phyloP scores from a whole-genome alignment of 164 flowering plant genomes.

The Brasenia schreberi region DNA sequence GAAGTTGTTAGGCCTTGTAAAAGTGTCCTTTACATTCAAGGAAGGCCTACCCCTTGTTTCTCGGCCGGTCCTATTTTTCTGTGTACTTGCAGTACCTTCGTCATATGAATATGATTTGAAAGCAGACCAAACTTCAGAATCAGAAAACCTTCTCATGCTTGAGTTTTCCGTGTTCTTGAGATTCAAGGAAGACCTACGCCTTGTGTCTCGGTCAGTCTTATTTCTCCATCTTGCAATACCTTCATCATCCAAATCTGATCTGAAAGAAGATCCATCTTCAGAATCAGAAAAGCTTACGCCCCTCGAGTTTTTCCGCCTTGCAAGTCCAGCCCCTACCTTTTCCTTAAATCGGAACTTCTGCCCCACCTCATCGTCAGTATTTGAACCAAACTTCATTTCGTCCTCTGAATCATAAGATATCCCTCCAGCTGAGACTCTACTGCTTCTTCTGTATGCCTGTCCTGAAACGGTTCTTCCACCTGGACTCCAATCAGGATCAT shows the following conservation, averaged over 20 bases:
- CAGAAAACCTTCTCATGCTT: constrained; percentile 12
- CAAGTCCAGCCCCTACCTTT: constrained; percentile 12
- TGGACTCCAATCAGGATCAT: constrained; percentile 49
- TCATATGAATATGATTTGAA: constrained; percentile 38
- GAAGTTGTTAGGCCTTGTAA: constrained; percentile 6
- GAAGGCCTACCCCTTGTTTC: constrained; percentile 12
- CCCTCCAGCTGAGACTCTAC: constrained; percentile 19
- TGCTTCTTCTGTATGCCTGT: constrained; percentile 23
- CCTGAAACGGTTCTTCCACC: constrained; percentile 46
- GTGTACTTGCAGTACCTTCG: constrained; percentile 9
- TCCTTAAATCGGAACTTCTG: constrained; percentile 15
- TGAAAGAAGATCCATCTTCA: constrained; percentile 20
- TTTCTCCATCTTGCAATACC: constrained; percentile 13
- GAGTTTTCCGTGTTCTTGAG: constrained; percentile 9
- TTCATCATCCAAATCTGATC: constrained; percentile 33
- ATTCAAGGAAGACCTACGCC: constrained; percentile 14
- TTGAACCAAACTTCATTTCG: constrained; percentile 31
- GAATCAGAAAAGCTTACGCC: constrained; percentile 16
- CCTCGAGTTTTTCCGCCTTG: constrained; percentile 11
- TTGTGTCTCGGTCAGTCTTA: constrained; percentile 13
- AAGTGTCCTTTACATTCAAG: constrained; percentile 15
- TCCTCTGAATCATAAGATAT: constrained; percentile 43
- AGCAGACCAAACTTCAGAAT: constrained; percentile 15
- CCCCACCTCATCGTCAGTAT: constrained; percentile 25
- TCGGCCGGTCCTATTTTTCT: constrained; percentile 15